Base-by-base conservation (phyloP, 352 stramenopile species). In the Pythium sukuiense region DNA sequence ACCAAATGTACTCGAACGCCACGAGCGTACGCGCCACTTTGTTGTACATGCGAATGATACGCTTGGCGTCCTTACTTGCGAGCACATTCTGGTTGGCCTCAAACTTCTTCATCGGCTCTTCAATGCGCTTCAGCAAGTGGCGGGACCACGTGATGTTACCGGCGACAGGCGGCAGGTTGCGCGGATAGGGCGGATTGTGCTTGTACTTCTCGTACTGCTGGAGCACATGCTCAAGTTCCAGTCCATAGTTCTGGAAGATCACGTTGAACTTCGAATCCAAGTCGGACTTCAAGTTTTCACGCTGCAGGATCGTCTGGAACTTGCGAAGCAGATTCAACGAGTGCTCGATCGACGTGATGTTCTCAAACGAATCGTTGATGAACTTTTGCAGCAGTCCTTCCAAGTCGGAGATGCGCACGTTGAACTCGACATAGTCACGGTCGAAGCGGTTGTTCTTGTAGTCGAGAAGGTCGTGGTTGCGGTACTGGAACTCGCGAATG, bases 11-110 rank as follows among this genome's bases (percentile, higher is more conserved):
- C 77, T 99, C 97, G 70, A 99, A 99, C 18, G 93, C 95, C 8
- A 99, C 97, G 20, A 99, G 85, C 13, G 97, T 99, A 13, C 96
- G 81, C 29, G 97, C 97, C 16, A 99, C 94, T 67, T 99, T 99
- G 81, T 99, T 99, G 86, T 99, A 99, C 86, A 98, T 98, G 59
- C 98, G 98, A 67, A 99, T 98, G 68, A 99, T 99, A 1, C 96
- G 92, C 70, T 98, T 98, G 16, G 95, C 96, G 67, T 99, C 97
- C 74, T 99, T 99, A 49, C 89, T 97, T 1, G 94, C 93, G 20
- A 99, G 76, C 2, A 99, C 96, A 52, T 98, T 98, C 74, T 99
- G 95, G 63, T 99, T 99, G 18, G 86, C 96, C 77, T 99, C 96
- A 66, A 99, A 99, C 63, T 98, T 97, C 67, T 98, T 98, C 97